Percentiles rank a stretch among this genome's conserved stretches.
These are phyloP conservation scores for Blastobotrys arbuscula DNA, from an alignment of 1,139 yeast species.

Conservation along the genomic window DNA sequence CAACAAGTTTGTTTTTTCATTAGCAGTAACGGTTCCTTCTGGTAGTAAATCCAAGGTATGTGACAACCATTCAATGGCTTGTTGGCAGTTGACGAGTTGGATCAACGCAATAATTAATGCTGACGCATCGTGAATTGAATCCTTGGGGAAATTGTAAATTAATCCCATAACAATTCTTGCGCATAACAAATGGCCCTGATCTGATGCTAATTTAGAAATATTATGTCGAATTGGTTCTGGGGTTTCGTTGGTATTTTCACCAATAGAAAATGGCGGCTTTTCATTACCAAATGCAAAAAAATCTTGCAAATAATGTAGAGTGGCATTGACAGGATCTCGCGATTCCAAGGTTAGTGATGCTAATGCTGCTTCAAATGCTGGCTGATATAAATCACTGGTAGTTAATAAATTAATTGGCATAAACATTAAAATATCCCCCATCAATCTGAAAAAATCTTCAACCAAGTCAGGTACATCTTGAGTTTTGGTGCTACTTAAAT, in stretches of 20 bases:
- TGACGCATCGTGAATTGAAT: slow-evolving; percentile 68
- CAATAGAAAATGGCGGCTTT: slow-evolving; percentile 68
- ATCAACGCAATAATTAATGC: slow-evolving; percentile 67
- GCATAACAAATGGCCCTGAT: slow-evolving; percentile 55
- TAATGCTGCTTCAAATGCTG: slow-evolving; percentile 57
- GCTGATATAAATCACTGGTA: slow-evolving; percentile 46
- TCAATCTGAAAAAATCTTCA: slow-evolving; percentile 85
- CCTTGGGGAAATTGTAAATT: slow-evolving; percentile 65
- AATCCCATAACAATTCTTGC: slow-evolving; percentile 57
- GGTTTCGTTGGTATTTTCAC: slow-evolving; percentile 41
- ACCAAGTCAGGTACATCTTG: slow-evolving; percentile 63
- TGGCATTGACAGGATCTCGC: slow-evolving; percentile 62
- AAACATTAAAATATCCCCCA: slow-evolving; percentile 72
- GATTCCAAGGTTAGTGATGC: slow-evolving; percentile 56
- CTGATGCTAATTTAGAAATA: slow-evolving; percentile 40
- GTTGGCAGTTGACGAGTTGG: slow-evolving; percentile 42
- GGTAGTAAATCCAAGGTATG: slow-evolving; percentile 53
- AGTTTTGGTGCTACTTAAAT: slow-evolving; percentile 28
- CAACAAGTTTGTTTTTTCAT: slow-evolving; percentile 59
- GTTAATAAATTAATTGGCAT: slow-evolving; percentile 63
- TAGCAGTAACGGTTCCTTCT: slow-evolving; percentile 51
- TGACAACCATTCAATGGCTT: slow-evolving; percentile 56
- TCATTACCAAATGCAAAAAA: slow-evolving; percentile 78
- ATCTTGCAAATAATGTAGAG: slow-evolving; percentile 73
- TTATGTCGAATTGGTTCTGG: slow-evolving; percentile 50